Evolutionary conservation across 2,329 filamentous ascomycete species (phyloP).

Genomic region (Huntiella abstrusa): DNA sequence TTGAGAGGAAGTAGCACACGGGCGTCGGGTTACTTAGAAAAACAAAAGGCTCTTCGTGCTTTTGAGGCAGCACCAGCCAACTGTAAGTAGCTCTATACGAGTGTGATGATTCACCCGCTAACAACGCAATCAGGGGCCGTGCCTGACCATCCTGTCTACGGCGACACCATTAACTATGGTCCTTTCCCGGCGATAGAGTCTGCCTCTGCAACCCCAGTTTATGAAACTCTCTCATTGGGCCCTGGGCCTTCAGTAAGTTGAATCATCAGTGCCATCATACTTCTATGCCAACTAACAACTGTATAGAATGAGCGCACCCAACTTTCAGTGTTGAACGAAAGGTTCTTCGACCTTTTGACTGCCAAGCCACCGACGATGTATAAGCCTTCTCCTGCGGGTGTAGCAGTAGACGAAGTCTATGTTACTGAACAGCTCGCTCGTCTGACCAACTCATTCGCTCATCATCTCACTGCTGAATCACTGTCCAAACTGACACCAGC

Average conservation of each 20-base stretch:
- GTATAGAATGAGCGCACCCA: slow-evolving; percentile 30
- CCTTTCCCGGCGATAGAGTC: slow-evolving; percentile 31
- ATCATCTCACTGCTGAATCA: slow-evolving; percentile 18
- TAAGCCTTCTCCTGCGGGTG: slow-evolving; percentile 24
- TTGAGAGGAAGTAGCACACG: slow-evolving; percentile 32
- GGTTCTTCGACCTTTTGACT: slow-evolving; percentile 30
- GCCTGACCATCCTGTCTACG: slow-evolving; percentile 21
- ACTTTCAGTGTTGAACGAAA: slow-evolving; percentile 29
- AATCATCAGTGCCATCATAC: not conserved
- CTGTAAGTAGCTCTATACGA: not conserved
- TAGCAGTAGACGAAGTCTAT: slow-evolving; percentile 25
- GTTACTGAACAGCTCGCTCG: slow-evolving; percentile 23
- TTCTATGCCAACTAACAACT: slow-evolving; percentile 10
- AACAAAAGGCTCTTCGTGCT: slow-evolving; percentile 13
- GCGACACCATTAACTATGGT: slow-evolving; percentile 31
- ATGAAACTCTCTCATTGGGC: slow-evolving; percentile 29
- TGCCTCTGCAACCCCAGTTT: slow-evolving; percentile 20
- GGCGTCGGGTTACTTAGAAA: slow-evolving; percentile 33
- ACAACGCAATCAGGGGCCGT: slow-evolving; percentile 21
- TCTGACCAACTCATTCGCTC: slow-evolving; percentile 24
- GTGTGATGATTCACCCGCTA: not conserved
- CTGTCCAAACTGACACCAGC: slow-evolving; percentile 20
- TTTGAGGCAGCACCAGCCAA: slow-evolving; percentile 2
- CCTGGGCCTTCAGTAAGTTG: slow-evolving; percentile 30
- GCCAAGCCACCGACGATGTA: slow-evolving; percentile 31